phyloP scores from a whole-genome alignment of 352 stramenopile genomes.

The Globisporangium nodosum region DNA sequence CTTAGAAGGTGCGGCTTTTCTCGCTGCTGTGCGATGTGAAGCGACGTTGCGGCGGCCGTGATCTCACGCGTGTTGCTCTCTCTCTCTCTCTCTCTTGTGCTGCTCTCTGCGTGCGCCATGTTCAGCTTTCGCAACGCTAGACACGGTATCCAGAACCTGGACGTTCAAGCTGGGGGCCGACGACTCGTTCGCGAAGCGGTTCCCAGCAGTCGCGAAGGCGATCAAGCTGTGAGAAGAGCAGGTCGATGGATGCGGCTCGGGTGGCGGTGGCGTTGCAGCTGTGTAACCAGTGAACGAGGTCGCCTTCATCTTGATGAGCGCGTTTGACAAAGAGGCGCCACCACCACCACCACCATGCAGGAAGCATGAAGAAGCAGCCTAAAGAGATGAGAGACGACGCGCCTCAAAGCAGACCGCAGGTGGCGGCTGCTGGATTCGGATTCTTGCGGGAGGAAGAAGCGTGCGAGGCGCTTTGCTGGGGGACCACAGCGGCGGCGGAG shows the following conservation, averaged over 20 bases:
- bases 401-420: neutral
- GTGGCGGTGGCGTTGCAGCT: too few species aligned
- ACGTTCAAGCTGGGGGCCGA: constrained; percentile 43
- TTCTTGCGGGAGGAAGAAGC: neutral
- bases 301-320: too few species aligned
- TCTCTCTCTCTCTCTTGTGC: neutral
- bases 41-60: neutral
- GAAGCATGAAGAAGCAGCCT: too few species aligned
- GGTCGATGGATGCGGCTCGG: neutral
- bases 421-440: neutral
- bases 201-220: constrained; percentile 34
- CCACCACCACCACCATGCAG: neutral
- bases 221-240: constrained; percentile 35
- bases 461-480: neutral
- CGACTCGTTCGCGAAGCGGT: constrained; percentile 44
- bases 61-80: neutral
- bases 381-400: too few species aligned
- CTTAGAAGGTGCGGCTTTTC: constrained; percentile 25
- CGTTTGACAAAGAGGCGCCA: neutral
- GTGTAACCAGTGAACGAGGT: neutral
- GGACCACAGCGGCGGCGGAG: neutral
- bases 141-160: constrained; percentile 42
- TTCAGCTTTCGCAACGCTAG: constrained; percentile 43
- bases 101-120: neutral
- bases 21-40: neutral